These are phyloP conservation scores for Monosporascus sp. DNA, from an alignment of 2,329 filamentous ascomycete species.

Conservation along the genomic window DNA sequence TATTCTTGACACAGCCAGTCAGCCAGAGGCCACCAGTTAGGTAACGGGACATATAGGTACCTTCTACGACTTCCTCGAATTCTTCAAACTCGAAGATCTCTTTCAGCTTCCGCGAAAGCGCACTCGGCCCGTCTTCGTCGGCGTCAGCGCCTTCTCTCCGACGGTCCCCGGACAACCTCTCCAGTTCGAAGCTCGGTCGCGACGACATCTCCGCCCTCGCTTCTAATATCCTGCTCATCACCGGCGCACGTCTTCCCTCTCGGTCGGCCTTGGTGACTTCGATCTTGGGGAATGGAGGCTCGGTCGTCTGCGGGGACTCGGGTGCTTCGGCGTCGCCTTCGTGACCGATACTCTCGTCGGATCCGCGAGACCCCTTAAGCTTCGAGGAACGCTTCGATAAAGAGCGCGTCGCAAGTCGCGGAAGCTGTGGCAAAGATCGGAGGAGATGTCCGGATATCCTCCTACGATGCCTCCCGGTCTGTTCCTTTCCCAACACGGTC, in stretches of 20 bases:
- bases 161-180: conserved; percentile 38
- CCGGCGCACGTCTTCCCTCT: conserved; percentile 54
- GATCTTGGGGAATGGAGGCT: conserved; percentile 18
- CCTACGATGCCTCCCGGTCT: conserved; percentile 45
- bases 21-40: conserved; percentile 1
- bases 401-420: conserved; percentile 35
- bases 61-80: conserved; percentile 78
- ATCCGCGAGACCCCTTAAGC: conserved; percentile 32
- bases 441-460: conserved; percentile 61
- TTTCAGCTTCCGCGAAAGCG: conserved; percentile 66
- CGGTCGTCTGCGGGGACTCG: conserved; percentile 3
- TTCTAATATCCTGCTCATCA: conserved; percentile 75
- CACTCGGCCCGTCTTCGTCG: conserved; percentile 42
- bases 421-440: conserved; percentile 59
- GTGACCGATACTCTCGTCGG: conserved; percentile 24
- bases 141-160: conserved; percentile 22
- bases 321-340: conserved; percentile 16
- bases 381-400: conserved; percentile 35
- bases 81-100: conserved; percentile 81
- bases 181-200: conserved; percentile 53
- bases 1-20: conserved; percentile 56
- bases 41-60: conserved; percentile 34
- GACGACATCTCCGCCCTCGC: conserved; percentile 60
- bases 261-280: conserved; percentile 23
- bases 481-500: conserved; percentile 30